Conservation (phyloP, 352 stramenopile genomes). For the Thraustotheca clavata region DNA sequence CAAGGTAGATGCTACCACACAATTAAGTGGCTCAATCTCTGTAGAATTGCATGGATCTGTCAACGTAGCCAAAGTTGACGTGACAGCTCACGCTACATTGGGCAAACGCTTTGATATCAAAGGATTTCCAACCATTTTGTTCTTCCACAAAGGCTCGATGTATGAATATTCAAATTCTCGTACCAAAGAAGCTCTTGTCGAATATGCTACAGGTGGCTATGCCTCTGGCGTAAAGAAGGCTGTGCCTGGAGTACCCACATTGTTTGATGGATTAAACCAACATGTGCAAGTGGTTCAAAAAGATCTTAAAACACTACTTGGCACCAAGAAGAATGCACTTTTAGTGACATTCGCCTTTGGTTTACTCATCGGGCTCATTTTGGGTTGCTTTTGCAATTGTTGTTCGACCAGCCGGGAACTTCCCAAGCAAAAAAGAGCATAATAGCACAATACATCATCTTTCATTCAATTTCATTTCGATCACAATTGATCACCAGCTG, state of each 20-base stretch:
- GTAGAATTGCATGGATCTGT: slow-evolving; percentile 71
- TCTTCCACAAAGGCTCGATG: slow-evolving; percentile 67
- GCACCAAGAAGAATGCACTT: slow-evolving; percentile 78
- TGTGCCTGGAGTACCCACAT: slow-evolving; percentile 25
- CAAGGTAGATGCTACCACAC: slow-evolving; percentile 29
- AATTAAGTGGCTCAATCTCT: slow-evolving; percentile 3
- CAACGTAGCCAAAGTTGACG: slow-evolving; percentile 89
- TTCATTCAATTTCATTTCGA: too few relatives aligned
- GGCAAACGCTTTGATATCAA: slow-evolving; percentile 78
- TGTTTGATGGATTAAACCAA: slow-evolving; percentile 33
- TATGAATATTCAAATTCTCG: slow-evolving; percentile 68
- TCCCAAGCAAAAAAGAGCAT: slow-evolving; percentile 3
- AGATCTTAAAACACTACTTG: slow-evolving; percentile 58
- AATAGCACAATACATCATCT: background rate
- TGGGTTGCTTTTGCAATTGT: slow-evolving; percentile 63
- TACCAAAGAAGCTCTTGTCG: slow-evolving; percentile 43
- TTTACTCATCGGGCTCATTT: slow-evolving; percentile 49
- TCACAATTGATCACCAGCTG: too few relatives aligned
- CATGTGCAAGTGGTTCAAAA: slow-evolving; percentile 42
- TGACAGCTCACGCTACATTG: slow-evolving; percentile 60
- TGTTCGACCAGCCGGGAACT: slow-evolving; percentile 18
- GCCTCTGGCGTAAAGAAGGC: slow-evolving; percentile 29
- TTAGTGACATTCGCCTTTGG: slow-evolving; percentile 63
- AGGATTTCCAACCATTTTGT: slow-evolving; percentile 66
- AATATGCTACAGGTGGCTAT: slow-evolving; percentile 53